phyloP scores from a whole-genome alignment of 345 rosid species.

The Clausena lansium region DNA sequence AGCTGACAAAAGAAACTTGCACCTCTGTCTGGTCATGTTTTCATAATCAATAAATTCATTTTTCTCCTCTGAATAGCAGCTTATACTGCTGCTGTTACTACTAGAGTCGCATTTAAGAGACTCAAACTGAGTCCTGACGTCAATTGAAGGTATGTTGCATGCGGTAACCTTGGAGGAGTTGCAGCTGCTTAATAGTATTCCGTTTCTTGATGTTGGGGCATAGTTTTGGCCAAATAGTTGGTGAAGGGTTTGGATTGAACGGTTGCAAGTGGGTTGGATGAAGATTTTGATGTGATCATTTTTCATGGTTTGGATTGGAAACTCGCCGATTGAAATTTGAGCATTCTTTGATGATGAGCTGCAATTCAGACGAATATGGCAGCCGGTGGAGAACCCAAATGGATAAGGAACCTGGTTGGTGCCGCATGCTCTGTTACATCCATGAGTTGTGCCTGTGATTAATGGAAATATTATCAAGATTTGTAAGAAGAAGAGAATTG shows the following conservation, averaged over 20 bases:
- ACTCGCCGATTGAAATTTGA: slow-evolving; percentile 22
- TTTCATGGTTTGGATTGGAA: slow-evolving; percentile 23
- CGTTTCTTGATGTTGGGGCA: slow-evolving; percentile 47
- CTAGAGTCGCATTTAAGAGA: slow-evolving; percentile 5
- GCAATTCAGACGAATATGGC: slow-evolving; percentile 54
- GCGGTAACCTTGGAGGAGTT: not conserved
- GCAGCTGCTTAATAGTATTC: slow-evolving; percentile 45
- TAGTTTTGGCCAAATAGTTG: slow-evolving; percentile 35
- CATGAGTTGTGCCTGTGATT: not conserved
- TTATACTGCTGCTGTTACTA: slow-evolving; percentile 18
- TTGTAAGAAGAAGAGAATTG: slow-evolving; percentile 7
- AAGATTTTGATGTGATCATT: slow-evolving; percentile 28
- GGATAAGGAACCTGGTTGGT: slow-evolving; percentile 35
- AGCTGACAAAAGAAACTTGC: slow-evolving; percentile 50
- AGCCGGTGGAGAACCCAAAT: slow-evolving; percentile 58
- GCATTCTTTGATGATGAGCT: slow-evolving; percentile 4
- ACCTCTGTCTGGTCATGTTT: slow-evolving; percentile 16
- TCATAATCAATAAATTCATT: slow-evolving; percentile 19
- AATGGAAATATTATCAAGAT: not conserved
- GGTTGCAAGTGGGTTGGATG: slow-evolving; percentile 44
- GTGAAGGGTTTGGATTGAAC: slow-evolving; percentile 36
- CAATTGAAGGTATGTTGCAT: slow-evolving; percentile 34
- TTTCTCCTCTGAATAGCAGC: slow-evolving; percentile 28
- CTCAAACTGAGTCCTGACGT: slow-evolving; percentile 34
- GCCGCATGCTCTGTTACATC: slow-evolving; percentile 44